These are phyloP conservation scores for Amoeboaphelidium protococcarum DNA, from an alignment of 371 early-diverging fungal genomes.

Conservation along the genomic window DNA sequence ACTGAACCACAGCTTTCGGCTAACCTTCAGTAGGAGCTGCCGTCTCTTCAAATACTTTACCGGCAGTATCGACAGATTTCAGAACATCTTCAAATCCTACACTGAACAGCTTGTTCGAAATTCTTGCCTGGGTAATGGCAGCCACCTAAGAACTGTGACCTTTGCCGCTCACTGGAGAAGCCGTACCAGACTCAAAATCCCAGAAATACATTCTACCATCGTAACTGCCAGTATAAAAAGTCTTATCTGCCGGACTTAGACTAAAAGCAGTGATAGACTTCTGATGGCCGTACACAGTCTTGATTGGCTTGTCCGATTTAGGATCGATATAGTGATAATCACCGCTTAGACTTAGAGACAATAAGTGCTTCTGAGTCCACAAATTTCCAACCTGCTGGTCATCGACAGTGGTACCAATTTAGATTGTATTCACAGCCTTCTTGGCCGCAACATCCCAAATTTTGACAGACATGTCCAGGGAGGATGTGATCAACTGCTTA, in stretches of 20 bases:
- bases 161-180: conserved; percentile 16
- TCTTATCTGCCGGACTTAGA: conserved; percentile 14
- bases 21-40: conserved; percentile 17
- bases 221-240: conserved; percentile 60
- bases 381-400: conserved; percentile 83
- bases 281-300: conserved; percentile 44
- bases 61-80: conserved; percentile 6
- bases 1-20: conserved; percentile 22
- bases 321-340: conserved; percentile 55
- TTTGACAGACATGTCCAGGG: conserved; percentile 64
- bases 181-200: conserved; percentile 4
- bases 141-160: conserved; percentile 42
- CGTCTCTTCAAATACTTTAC: conserved; percentile 8
- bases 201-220: conserved; percentile 50
- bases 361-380: conserved; percentile 44
- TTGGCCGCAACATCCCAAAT: conserved; percentile 63
- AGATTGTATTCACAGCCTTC: conserved; percentile 31
- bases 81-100: conserved; percentile 48
- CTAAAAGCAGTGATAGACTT: conserved; percentile 57
- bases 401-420: conserved; percentile 19
- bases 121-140: conserved; percentile 16
- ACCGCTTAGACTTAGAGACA: conserved; percentile 57
- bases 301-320: conserved; percentile 19
- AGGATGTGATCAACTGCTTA: conserved; percentile 41
- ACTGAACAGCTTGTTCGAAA: conserved; percentile 22